Evolutionary conservation across 83 land plant species (phyloP).

Genomic region (Isoetes engelmannii): DNA sequence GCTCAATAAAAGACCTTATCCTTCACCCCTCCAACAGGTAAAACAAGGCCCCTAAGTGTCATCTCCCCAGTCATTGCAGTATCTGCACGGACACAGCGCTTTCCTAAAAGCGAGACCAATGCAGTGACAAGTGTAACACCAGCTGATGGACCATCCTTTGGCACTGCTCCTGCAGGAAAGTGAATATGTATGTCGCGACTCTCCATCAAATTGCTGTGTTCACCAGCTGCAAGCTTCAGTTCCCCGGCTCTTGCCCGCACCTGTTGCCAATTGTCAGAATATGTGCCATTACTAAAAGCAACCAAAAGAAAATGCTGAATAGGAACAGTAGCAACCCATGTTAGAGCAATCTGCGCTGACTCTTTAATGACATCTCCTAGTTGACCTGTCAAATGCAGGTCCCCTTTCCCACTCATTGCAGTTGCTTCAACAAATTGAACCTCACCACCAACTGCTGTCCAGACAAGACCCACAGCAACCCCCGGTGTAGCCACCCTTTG

Average conservation of each 20-base stretch:
- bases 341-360: constrained; percentile 92
- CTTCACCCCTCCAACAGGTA: constrained; percentile 98
- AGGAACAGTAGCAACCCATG: constrained; percentile 54
- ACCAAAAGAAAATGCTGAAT: not conserved
- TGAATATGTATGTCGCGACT: constrained; percentile 92
- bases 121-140: constrained; percentile 94
- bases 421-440: constrained; percentile 94
- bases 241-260: constrained; percentile 86
- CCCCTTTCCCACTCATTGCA: constrained; percentile 87
- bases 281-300: not conserved
- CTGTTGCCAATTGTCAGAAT: constrained; percentile 21
- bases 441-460: constrained; percentile 94
- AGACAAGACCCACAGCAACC: constrained; percentile 87
- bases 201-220: constrained; percentile 56
- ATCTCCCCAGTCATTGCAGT: constrained; percentile 99
- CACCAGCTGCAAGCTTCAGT: constrained; percentile 52
- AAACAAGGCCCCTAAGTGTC: constrained; percentile 85
- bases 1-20: constrained; percentile 59
- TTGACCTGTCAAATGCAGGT: constrained; percentile 93
- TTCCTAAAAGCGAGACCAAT: constrained; percentile 69
- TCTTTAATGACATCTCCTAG: constrained; percentile 99
- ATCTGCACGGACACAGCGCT: constrained; percentile 67
- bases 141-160: constrained; percentile 97
- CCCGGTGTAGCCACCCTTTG: constrained; percentile 87
- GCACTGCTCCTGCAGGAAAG: constrained; percentile 97